Evolutionary conservation across 2,329 filamentous ascomycete genomes (phyloP).

Genomic region (Epicoccum sorghinum): DNA sequence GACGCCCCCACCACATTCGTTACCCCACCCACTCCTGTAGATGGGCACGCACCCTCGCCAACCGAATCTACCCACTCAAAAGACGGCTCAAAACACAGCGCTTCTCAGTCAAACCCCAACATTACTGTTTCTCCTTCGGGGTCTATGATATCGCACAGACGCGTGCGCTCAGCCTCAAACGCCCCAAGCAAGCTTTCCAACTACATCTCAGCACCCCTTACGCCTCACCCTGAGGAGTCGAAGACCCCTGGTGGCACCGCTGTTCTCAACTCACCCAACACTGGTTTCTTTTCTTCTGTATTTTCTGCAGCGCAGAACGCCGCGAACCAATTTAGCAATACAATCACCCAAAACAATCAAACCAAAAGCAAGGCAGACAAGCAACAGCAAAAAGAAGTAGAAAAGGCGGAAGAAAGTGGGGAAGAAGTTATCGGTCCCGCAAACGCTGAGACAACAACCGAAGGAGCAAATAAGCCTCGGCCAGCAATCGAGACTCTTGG

Average conservation of each 20-base stretch:
- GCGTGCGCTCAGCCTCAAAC: constrained; percentile 63
- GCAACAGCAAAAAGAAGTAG: constrained; percentile 31
- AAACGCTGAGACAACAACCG: constrained; percentile 30
- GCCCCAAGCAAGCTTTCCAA: constrained; percentile 86
- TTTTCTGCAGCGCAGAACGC: constrained; percentile 93
- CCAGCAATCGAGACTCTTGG: constrained; percentile 88
- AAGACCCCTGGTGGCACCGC: constrained; percentile 63
- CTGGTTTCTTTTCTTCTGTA: constrained; percentile 88
- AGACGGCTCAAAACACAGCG: constrained; percentile 30
- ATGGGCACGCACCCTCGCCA: constrained; percentile 48
- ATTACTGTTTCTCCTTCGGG: constrained; percentile 68
- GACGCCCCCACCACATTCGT: constrained; percentile 63
- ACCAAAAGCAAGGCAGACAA: constrained; percentile 48
- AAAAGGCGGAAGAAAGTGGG: constrained; percentile 37
- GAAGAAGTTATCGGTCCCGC: constrained; percentile 52
- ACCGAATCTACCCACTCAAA: constrained; percentile 35
- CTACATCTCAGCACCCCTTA: constrained; percentile 68
- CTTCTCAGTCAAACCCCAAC: constrained; percentile 52
- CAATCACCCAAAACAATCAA: constrained; percentile 69
- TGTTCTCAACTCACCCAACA: constrained; percentile 51
- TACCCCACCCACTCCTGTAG: constrained; percentile 68
- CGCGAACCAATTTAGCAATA: constrained; percentile 74
- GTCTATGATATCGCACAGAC: constrained; percentile 76
- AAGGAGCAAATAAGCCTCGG: constrained; percentile 56
- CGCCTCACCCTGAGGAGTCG: constrained; percentile 76